Evolutionary conservation across 768 basidiomycete species (phyloP).

Genomic region (Daedaleopsis sinensis): DNA sequence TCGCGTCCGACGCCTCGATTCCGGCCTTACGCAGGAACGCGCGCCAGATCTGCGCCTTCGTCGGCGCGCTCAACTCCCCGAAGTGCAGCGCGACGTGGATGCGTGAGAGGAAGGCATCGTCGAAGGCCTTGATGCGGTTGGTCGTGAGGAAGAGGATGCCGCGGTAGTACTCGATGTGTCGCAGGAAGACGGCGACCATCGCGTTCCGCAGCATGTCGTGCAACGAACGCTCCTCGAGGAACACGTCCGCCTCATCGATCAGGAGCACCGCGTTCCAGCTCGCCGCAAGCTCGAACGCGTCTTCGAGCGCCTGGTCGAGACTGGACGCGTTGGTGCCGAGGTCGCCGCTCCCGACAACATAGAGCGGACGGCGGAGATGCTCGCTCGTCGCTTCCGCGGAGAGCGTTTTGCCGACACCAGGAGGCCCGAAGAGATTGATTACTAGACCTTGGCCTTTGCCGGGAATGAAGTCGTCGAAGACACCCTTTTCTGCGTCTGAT

Average conservation of each 20-base stretch:
- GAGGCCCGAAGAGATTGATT: conserved; percentile 32
- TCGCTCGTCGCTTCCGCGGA: conserved; percentile 32
- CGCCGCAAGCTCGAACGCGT: conserved; percentile 35
- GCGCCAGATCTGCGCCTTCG: conserved; percentile 31
- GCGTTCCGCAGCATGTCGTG: conserved; percentile 52
- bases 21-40: conserved; percentile 30
- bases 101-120: conserved; percentile 69
- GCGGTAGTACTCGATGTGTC: conserved; percentile 38
- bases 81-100: conserved; percentile 54
- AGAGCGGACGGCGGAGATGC: conserved; percentile 21
- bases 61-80: conserved; percentile 28
- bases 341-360: conserved; percentile 18
- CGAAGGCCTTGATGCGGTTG: conserved; percentile 53
- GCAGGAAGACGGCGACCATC: conserved; percentile 62
- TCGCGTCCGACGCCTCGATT: conserved; percentile 35
- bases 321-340: conserved; percentile 25
- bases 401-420: conserved; percentile 33
- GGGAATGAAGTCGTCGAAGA: conserved; percentile 36
- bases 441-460: conserved; percentile 40
- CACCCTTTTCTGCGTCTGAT: background rate
- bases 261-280: conserved; percentile 38
- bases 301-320: conserved; percentile 30
- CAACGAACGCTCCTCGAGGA: conserved; percentile 17
- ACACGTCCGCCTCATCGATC: conserved; percentile 26
- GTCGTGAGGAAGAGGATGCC: conserved; percentile 45